phyloP scores from a whole-genome alignment of 2,329 filamentous ascomycete species.

The Saccharata proteae region DNA sequence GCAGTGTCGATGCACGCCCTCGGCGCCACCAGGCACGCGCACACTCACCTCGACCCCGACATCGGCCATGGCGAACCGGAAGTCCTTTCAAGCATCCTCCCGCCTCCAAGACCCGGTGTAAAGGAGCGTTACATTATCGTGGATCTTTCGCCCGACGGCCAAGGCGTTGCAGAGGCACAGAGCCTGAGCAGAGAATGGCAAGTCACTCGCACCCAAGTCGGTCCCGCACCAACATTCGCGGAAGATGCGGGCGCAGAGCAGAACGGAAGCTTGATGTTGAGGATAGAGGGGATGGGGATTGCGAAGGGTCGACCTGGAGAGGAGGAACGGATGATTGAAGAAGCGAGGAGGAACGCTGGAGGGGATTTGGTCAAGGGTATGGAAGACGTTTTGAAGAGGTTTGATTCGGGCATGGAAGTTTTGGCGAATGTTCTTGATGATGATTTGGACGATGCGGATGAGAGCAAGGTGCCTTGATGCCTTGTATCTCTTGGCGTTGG shows the following conservation, averaged over 20 bases:
- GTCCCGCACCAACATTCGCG: slow-evolving; percentile 52
- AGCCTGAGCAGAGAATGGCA: slow-evolving; percentile 68
- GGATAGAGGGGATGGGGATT: slow-evolving; percentile 44
- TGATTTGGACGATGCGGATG: slow-evolving; percentile 3
- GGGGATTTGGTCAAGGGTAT: slow-evolving; percentile 24
- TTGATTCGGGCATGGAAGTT: slow-evolving; percentile 23
- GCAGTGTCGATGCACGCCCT: slow-evolving; percentile 48
- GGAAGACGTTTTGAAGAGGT: slow-evolving; percentile 23
- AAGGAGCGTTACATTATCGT: slow-evolving; percentile 46
- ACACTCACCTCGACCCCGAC: slow-evolving; percentile 21
- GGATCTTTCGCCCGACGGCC: slow-evolving; percentile 36
- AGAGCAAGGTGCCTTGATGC: too few relatives aligned
- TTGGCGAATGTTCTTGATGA: slow-evolving; percentile 21
- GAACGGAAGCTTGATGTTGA: slow-evolving; percentile 44
- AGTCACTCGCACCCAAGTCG: slow-evolving; percentile 41
- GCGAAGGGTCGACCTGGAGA: slow-evolving; percentile 16
- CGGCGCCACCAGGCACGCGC: slow-evolving; percentile 30
- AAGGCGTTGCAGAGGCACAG: slow-evolving; percentile 52
- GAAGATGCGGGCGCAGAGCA: slow-evolving; percentile 19
- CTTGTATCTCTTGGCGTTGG: too few relatives aligned
- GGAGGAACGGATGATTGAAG: slow-evolving; percentile 15
- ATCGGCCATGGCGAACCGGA: slow-evolving; percentile 10
- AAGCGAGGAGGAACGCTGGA: slow-evolving; percentile 18
- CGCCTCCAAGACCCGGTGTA: slow-evolving; percentile 33
- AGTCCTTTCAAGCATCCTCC: slow-evolving; percentile 34